A percentile compares a stretch with the other conserved stretches of the same genome.
Conservation (phyloP, 179 eudicot genomes). For the Pouteria campechiana region DNA sequence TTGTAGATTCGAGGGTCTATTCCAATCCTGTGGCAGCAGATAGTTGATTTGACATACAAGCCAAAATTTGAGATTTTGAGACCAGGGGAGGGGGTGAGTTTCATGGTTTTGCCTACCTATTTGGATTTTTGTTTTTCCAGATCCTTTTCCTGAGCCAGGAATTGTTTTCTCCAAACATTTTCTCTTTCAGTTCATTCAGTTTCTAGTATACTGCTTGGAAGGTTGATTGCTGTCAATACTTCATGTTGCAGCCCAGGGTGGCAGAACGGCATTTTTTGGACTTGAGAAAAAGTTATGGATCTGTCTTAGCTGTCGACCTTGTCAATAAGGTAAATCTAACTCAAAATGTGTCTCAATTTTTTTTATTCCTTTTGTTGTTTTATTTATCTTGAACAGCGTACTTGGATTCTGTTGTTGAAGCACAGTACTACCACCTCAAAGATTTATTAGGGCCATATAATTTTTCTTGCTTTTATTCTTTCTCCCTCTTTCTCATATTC, state of each 20-base stretch:
- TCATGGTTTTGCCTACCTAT: neutral
- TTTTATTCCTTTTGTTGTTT: no score
- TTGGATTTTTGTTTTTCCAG: neutral
- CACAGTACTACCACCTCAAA: no score
- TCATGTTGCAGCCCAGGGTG: conserved; percentile 81
- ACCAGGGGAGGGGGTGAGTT: conserved; percentile 72
- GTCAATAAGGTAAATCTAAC: conserved; percentile 59
- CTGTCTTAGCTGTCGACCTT: conserved; percentile 86
- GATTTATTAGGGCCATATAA: no score
- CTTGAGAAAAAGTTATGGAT: conserved; percentile 83
- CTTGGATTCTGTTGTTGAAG: no score
- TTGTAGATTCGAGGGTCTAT: conserved; percentile 91
- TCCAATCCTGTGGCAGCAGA: conserved; percentile 93
- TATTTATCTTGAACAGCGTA: no score
- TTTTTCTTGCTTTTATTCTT: no score
- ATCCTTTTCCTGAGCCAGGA: neutral
- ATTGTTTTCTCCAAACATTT: neutral
- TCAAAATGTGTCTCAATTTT: conserved; percentile 1
- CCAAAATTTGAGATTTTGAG: conserved; percentile 82
- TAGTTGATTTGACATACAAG: conserved; percentile 93
- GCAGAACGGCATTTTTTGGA: conserved; percentile 86
- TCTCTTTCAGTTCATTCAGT: neutral
- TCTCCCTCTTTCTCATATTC: no score
- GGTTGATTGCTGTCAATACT: neutral
- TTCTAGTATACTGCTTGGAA: conserved; percentile 3